Evolutionary conservation across 2,329 filamentous ascomycete genomes (phyloP).

Genomic region (Diaporthe citri): DNA sequence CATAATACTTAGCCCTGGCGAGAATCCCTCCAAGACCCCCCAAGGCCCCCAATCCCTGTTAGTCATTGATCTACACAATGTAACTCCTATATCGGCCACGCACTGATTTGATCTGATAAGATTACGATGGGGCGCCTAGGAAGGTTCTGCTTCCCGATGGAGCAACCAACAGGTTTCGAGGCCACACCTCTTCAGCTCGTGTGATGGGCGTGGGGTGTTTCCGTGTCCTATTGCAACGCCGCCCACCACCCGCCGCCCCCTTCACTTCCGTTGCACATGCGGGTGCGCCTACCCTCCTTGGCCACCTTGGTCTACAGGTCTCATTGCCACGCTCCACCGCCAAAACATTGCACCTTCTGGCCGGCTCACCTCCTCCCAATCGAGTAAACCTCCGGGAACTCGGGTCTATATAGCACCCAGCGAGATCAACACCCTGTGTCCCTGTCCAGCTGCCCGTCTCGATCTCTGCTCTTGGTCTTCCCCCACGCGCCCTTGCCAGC

Average conservation of each 20-base stretch:
- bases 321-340: constrained; percentile 20
- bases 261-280: constrained; percentile 4
- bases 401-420: constrained; percentile 31
- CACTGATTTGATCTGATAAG: constrained; percentile 34
- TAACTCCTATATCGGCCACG: constrained; percentile 28
- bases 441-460: constrained; percentile 3
- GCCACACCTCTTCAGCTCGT: constrained; percentile 18
- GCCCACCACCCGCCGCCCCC: constrained; percentile 1
- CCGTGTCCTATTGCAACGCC: constrained; percentile 17
- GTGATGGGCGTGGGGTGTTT: constrained; percentile 30
- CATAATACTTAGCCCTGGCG: constrained; percentile 28
- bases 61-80: constrained; percentile 22
- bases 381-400: constrained; percentile 19
- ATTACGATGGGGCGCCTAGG: constrained; percentile 23
- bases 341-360: not conserved
- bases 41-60: constrained; percentile 30
- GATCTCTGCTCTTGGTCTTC: constrained; percentile 19
- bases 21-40: constrained; percentile 16
- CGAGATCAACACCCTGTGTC: constrained; percentile 20
- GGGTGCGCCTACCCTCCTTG: constrained; percentile 4
- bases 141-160: constrained; percentile 25
- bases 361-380: constrained; percentile 26
- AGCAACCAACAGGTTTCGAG: constrained; percentile 10
- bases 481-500: constrained; percentile 28
- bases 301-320: not conserved